Evolutionary conservation across 805 yeast genomes (phyloP).

Genomic region (Candida ulmi): DNA sequence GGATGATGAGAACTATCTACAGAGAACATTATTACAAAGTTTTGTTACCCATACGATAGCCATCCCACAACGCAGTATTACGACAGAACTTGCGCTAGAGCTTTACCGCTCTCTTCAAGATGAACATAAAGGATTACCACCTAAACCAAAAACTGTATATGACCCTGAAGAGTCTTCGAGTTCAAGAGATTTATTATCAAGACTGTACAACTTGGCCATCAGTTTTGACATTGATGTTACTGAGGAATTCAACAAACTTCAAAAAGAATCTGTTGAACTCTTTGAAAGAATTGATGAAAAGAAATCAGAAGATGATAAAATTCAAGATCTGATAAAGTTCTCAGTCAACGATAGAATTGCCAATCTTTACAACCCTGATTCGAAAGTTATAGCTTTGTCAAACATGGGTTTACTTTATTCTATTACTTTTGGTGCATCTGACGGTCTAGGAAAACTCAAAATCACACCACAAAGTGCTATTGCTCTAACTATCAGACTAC

Average conservation of each 20-base stretch:
- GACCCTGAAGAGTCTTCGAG: constrained; percentile 19
- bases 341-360: constrained; percentile 30
- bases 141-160: constrained; percentile 6
- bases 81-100: constrained; percentile 25
- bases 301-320: constrained; percentile 28
- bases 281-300: constrained; percentile 31
- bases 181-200: constrained; percentile 29
- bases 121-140: constrained; percentile 8
- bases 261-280: constrained; percentile 34
- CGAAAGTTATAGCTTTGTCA: constrained; percentile 25
- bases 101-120: constrained; percentile 17
- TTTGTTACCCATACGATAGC: constrained; percentile 51
- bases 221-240: constrained; percentile 63
- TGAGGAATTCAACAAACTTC: constrained; percentile 28
- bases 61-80: constrained; percentile 27
- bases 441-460: constrained; percentile 7
- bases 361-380: constrained; percentile 22
- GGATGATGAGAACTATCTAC: constrained; percentile 56
- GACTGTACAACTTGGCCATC: constrained; percentile 45
- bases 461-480: constrained; percentile 26
- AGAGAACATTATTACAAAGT: constrained; percentile 58
- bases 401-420: constrained; percentile 28
- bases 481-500: constrained; percentile 34
- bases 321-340: constrained; percentile 30
- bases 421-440: constrained; percentile 19